Evolutionary conservation across 2,329 filamentous ascomycete genomes (phyloP).

Genomic region (Venturia oleaginea): DNA sequence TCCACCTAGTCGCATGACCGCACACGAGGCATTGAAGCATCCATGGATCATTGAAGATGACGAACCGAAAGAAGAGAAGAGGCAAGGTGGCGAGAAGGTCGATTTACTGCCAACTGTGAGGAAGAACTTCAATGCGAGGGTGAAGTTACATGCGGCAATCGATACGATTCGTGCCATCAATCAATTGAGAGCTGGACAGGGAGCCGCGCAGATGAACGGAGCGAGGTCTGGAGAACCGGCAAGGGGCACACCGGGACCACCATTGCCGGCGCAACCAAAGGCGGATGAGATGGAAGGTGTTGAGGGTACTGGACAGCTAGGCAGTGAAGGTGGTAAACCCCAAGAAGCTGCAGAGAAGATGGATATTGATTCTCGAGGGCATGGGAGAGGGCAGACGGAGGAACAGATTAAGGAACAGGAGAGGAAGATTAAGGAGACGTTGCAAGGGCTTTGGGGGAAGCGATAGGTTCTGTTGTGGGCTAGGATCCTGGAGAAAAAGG

Average conservation of each 20-base stretch:
- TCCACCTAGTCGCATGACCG: slow-evolving; percentile 76
- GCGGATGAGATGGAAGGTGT: slow-evolving; percentile 22
- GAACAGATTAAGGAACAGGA: slow-evolving; percentile 54
- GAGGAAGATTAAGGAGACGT: slow-evolving; percentile 49
- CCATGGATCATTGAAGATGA: slow-evolving; percentile 53
- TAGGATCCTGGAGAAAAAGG: neutral
- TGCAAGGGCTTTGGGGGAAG: slow-evolving; percentile 46
- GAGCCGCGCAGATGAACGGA: slow-evolving; percentile 48
- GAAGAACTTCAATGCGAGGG: slow-evolving; percentile 61
- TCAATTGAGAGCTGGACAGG: slow-evolving; percentile 53
- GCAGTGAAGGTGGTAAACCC: neutral
- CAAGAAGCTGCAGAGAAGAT: slow-evolving; percentile 29
- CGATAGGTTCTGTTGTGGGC: slow-evolving; percentile 6
- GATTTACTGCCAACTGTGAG: slow-evolving; percentile 57
- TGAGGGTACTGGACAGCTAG: slow-evolving; percentile 17
- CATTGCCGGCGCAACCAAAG: slow-evolving; percentile 13
- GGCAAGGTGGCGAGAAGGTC: slow-evolving; percentile 30
- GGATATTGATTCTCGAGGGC: slow-evolving; percentile 50
- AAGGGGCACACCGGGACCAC: slow-evolving; percentile 12
- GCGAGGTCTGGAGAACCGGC: slow-evolving; percentile 47
- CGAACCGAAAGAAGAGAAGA: slow-evolving; percentile 29
- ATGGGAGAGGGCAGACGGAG: slow-evolving; percentile 53
- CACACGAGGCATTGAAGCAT: slow-evolving; percentile 64
- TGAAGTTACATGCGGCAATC: slow-evolving; percentile 58
- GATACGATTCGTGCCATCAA: slow-evolving; percentile 61